These are phyloP conservation scores for Claviceps arundinis DNA, from an alignment of 2,329 filamentous ascomycete genomes.

Conservation along the genomic window DNA sequence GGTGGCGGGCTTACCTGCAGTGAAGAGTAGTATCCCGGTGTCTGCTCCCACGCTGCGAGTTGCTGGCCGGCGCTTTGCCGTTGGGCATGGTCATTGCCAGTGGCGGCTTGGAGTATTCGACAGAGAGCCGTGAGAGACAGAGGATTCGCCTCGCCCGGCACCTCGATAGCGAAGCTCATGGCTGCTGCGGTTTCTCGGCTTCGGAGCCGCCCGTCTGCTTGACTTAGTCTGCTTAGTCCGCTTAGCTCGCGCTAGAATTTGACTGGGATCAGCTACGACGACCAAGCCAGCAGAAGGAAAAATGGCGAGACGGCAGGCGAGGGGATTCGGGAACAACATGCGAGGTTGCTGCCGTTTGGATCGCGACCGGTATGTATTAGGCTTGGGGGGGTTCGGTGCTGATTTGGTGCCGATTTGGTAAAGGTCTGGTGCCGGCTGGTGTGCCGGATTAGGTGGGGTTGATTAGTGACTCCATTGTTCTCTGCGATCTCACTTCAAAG, in stretches of 20 bases:
- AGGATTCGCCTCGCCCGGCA: conserved; percentile 68
- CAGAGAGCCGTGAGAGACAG: conserved; percentile 51
- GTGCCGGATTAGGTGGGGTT: too few relatives aligned
- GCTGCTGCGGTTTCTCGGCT: conserved; percentile 6
- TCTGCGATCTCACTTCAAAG: too few relatives aligned
- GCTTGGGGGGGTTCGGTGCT: not conserved
- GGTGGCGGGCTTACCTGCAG: conserved; percentile 42
- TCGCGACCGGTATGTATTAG: not conserved
- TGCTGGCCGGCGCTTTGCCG: conserved; percentile 58
- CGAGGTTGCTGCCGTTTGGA: not conserved
- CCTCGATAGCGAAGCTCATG: conserved; percentile 65
- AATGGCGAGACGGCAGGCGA: not conserved
- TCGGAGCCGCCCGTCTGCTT: not conserved
- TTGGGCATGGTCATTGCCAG: conserved; percentile 46
- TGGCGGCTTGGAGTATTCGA: conserved; percentile 49
- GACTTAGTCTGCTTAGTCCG: not conserved
- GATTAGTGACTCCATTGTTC: too few relatives aligned
- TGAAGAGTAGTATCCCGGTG: conserved; percentile 51
- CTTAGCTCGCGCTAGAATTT: not conserved
- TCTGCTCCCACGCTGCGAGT: conserved; percentile 56
- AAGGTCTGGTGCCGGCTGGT: too few relatives aligned
- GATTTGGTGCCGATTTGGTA: not conserved
- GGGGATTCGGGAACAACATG: not conserved
- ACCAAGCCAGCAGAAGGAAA: not conserved
- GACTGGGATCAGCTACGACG: not conserved